phyloP scores from a whole-genome alignment of 148 eudicot genomes.

The Vaccinium macrocarpon region DNA sequence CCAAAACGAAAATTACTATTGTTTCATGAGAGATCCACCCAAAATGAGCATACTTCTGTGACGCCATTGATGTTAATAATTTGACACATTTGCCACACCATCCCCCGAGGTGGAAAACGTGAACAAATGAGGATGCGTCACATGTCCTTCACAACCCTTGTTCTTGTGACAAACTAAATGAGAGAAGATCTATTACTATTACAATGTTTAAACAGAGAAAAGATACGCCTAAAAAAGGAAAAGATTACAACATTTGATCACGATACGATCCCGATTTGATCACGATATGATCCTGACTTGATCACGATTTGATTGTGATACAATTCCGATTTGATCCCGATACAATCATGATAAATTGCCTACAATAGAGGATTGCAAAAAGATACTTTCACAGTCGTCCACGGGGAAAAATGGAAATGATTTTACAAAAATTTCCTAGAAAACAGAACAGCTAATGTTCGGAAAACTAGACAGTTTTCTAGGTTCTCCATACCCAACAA shows the following conservation, averaged over 20 bases:
- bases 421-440: not conserved
- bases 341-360: too few relatives aligned
- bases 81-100: not conserved
- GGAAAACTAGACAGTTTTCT: not conserved
- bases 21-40: not conserved
- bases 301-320: too few relatives aligned
- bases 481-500: not conserved
- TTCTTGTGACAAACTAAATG: too few relatives aligned
- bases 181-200: too few relatives aligned
- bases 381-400: too few relatives aligned
- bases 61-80: not conserved
- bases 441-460: constrained; percentile 1
- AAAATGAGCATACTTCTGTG: not conserved
- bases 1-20: not conserved
- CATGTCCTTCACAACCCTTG: not conserved
- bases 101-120: not conserved
- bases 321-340: too few relatives aligned
- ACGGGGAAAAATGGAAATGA: not conserved
- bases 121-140: not conserved
- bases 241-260: too few relatives aligned
- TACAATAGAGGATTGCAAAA: too few relatives aligned
- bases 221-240: too few relatives aligned
- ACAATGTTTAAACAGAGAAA: too few relatives aligned
- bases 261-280: too few relatives aligned
- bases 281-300: too few relatives aligned